phyloP scores from a whole-genome alignment of 2,329 filamentous ascomycete genomes.

The Aureobasidium sp. region DNA sequence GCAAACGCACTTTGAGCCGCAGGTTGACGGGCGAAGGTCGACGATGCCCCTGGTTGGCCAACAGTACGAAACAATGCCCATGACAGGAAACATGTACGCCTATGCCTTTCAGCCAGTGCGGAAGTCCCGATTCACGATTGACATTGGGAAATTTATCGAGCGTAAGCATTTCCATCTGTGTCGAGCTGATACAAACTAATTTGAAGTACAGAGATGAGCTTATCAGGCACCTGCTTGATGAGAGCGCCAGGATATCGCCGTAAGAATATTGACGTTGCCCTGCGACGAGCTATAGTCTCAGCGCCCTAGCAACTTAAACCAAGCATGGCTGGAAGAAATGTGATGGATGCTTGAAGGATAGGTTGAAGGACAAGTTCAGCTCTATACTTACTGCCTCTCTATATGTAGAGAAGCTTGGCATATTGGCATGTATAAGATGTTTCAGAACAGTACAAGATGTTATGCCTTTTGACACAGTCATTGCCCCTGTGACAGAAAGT shows the following conservation, averaged over 20 bases:
- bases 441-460: not conserved
- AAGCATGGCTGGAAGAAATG: not conserved
- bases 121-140: not conserved
- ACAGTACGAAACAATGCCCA: not conserved
- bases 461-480: not conserved
- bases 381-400: not conserved
- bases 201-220: not conserved
- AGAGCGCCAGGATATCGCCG: conserved; percentile 10
- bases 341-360: not conserved
- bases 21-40: not conserved
- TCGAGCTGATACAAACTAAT: not conserved
- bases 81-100: not conserved
- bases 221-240: conserved; percentile 10
- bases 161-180: not conserved
- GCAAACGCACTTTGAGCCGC: not conserved
- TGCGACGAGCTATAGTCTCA: not conserved
- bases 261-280: conserved; percentile 5
- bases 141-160: conserved; percentile 1
- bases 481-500: conserved; percentile 5
- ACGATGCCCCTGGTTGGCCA: not conserved
- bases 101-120: not conserved
- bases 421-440: not conserved
- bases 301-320: not conserved
- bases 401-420: not conserved
- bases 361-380: not conserved